phyloP scores from a whole-genome alignment of 2,329 filamentous ascomycete genomes.

The Fusarium chlamydosporum region DNA sequence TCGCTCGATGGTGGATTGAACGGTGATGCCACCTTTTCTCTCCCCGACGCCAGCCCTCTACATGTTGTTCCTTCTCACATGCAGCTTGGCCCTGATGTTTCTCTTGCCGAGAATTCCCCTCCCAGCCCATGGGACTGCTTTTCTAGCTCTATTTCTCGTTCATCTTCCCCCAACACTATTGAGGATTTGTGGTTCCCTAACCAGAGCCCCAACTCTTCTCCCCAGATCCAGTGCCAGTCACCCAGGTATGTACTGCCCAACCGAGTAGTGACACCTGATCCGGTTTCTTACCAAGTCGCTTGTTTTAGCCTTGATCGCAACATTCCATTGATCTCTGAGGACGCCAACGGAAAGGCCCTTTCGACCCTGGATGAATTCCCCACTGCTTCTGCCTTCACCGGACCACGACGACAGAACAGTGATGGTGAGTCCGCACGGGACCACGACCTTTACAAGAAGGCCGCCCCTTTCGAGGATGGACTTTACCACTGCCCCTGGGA shows the following conservation, averaged over 20 bases:
- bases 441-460: constrained; percentile 80
- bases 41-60: constrained; percentile 61
- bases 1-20: constrained; percentile 61
- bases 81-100: constrained; percentile 67
- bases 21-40: constrained; percentile 59
- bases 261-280: constrained; percentile 7
- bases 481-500: constrained; percentile 95
- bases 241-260: constrained; percentile 64
- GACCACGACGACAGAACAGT: constrained; percentile 62
- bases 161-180: constrained; percentile 64
- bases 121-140: constrained; percentile 67
- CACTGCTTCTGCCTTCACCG: constrained; percentile 57
- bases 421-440: constrained; percentile 73
- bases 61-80: constrained; percentile 71
- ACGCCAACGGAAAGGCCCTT: constrained; percentile 43
- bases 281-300: constrained; percentile 46
- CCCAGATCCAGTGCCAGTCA: constrained; percentile 65
- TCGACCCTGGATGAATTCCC: constrained; percentile 52
- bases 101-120: constrained; percentile 65
- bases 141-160: constrained; percentile 67
- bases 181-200: constrained; percentile 64
- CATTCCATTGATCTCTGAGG: constrained; percentile 51
- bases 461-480: constrained; percentile 75
- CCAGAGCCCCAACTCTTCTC: constrained; percentile 62
- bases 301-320: constrained; percentile 53